Conservation (phyloP, 495 filamentous ascomycete species). For the Daldinia decipiens region DNA sequence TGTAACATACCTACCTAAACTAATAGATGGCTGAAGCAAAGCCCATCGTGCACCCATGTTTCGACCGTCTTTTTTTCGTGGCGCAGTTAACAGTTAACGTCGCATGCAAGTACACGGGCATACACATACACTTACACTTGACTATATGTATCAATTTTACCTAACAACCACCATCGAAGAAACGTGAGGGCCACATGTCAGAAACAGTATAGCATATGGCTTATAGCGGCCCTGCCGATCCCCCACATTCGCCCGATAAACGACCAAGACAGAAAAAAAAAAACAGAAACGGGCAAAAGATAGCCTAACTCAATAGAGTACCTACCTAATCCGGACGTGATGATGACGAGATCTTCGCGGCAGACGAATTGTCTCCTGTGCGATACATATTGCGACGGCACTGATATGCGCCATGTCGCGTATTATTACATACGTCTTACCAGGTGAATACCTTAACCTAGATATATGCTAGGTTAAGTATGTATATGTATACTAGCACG, state of each 20-base stretch:
- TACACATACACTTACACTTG: not conserved
- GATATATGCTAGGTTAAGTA: not conserved
- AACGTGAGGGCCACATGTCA: conserved; percentile 25
- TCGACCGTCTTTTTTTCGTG: conserved; percentile 15
- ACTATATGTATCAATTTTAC: not conserved
- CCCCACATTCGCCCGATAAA: conserved; percentile 24
- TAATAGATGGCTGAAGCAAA: not conserved
- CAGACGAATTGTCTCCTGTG: conserved; percentile 9
- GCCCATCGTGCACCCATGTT: not conserved
- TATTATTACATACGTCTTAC: conserved; percentile 3
- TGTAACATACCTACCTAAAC: no score
- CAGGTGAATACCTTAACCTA: not conserved
- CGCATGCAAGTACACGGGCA: conserved; percentile 20
- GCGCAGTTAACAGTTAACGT: conserved; percentile 30
- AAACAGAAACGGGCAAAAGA: not conserved
- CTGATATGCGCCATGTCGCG: conserved; percentile 5
- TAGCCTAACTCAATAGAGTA: conserved; percentile 8
- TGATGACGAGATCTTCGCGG: conserved; percentile 21
- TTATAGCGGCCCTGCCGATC: conserved; percentile 14
- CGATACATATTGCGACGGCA: not conserved
- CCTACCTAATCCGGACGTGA: conserved; percentile 19
- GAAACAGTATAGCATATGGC: not conserved
- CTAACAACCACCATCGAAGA: not conserved
- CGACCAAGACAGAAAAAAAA: not conserved
- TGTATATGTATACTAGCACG: not conserved